Evolutionary conservation across 192 early-diverging fungal genomes (phyloP).

Genomic region (Physocladia obscura): DNA sequence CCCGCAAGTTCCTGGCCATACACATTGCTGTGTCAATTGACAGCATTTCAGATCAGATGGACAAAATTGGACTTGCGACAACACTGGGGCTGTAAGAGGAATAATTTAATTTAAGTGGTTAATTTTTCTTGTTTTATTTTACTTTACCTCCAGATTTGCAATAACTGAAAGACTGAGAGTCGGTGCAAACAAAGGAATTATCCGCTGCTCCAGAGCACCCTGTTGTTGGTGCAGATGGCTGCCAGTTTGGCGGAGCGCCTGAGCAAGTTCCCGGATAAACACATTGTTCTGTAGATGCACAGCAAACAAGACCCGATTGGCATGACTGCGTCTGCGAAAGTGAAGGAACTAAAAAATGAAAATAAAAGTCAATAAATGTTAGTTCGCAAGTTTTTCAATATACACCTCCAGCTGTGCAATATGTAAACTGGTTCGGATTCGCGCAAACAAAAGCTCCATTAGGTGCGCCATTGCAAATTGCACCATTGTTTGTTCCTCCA

Average conservation of each 20-base stretch:
- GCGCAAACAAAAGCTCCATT: neutral
- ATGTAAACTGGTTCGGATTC: neutral
- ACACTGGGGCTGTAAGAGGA: neutral
- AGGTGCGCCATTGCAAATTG: neutral
- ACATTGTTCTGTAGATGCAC: neutral
- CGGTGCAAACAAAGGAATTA: neutral
- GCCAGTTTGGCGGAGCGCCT: neutral
- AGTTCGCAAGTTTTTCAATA: neutral
- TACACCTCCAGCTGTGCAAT: neutral
- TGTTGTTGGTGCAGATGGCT: neutral
- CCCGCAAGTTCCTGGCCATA: neutral
- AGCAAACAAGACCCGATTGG: neutral
- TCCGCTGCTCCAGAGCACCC: neutral
- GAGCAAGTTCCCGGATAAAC: neutral
- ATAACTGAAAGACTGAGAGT: neutral
- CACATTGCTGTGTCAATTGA: neutral
- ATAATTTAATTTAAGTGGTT: neutral
- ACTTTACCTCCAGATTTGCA: neutral
- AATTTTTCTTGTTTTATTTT: too few species aligned
- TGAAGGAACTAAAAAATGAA: neutral
- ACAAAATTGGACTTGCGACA: neutral
- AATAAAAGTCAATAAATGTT: neutral
- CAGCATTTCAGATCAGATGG: neutral
- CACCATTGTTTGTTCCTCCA: neutral
- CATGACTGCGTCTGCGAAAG: neutral